These are phyloP conservation scores for Mimosa bimucronata DNA, from an alignment of 306 rosid genomes.

Conservation along the genomic window DNA sequence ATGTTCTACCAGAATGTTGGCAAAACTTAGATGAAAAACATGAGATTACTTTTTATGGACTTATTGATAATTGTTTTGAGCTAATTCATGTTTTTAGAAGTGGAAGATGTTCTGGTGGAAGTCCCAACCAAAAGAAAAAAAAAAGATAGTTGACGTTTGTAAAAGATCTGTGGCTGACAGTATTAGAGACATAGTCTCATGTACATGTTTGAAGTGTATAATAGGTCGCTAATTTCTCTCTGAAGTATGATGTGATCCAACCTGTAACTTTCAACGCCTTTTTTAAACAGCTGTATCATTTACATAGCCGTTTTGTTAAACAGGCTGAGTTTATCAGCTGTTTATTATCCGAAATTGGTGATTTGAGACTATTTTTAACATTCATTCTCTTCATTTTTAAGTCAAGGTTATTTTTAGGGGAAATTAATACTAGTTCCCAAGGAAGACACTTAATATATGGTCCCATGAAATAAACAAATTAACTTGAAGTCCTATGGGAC, in stretches of 20 bases:
- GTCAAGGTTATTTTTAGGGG: no score
- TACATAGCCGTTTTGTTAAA: no score
- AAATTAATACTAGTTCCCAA: no score
- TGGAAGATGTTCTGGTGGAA: neutral
- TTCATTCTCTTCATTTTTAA: no score
- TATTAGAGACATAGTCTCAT: neutral
- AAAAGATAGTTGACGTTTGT: constrained; percentile 39
- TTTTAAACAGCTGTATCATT: no score
- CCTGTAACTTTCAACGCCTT: neutral
- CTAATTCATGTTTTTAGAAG: neutral
- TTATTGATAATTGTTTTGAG: neutral
- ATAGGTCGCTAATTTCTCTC: neutral
- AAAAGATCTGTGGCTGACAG: constrained; percentile 50
- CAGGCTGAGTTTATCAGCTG: no score
- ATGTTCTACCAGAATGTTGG: neutral
- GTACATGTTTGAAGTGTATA: neutral
- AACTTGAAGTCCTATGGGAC: no score
- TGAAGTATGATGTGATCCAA: neutral
- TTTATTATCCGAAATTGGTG: no score
- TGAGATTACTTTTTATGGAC: neutral
- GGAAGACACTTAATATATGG: no score
- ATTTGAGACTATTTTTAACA: no score
- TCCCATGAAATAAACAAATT: no score
- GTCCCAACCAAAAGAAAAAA: no score
- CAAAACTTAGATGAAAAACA: neutral